These are phyloP conservation scores for Candida ficus DNA, from an alignment of 805 yeast species.

Conservation along the genomic window DNA sequence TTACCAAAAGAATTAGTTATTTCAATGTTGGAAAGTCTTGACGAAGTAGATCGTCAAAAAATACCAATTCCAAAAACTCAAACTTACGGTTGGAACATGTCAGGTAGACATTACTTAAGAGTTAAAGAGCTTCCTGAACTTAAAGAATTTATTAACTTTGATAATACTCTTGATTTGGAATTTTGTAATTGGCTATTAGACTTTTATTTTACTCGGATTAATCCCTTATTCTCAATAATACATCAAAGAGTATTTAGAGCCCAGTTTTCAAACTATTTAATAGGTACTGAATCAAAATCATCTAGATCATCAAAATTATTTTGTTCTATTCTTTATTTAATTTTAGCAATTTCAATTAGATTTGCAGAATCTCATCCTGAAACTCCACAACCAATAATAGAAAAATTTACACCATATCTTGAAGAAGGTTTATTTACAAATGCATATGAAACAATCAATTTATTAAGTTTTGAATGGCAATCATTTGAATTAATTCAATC, in stretches of 20 bases:
- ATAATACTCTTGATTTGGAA: slow-evolving; percentile 13
- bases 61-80: slow-evolving; percentile 47
- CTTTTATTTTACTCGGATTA: slow-evolving; percentile 43
- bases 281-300: slow-evolving; percentile 24
- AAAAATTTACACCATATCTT: slow-evolving; percentile 19
- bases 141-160: slow-evolving; percentile 14
- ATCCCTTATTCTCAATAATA: slow-evolving; percentile 48
- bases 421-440: slow-evolving; percentile 41
- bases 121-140: slow-evolving; percentile 30
- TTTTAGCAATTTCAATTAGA: slow-evolving; percentile 46
- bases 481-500: slow-evolving; percentile 45
- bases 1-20: slow-evolving; percentile 36
- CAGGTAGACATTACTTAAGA: slow-evolving; percentile 47
- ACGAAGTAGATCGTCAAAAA: slow-evolving; percentile 26
- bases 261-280: slow-evolving; percentile 34
- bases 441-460: slow-evolving; percentile 32
- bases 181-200: slow-evolving; percentile 30
- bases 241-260: slow-evolving; percentile 50
- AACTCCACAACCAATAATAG: slow-evolving; percentile 13
- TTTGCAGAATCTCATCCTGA: slow-evolving; percentile 36
- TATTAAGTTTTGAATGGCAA: slow-evolving; percentile 46
- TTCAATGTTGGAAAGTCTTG: slow-evolving; percentile 29
- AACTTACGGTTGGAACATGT: slow-evolving; percentile 63
- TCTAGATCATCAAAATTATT: slow-evolving; percentile 40
- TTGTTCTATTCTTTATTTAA: slow-evolving; percentile 44